Conservation (phyloP, 1,284 basidiomycete species). For the Trichosporon asahii region DNA sequence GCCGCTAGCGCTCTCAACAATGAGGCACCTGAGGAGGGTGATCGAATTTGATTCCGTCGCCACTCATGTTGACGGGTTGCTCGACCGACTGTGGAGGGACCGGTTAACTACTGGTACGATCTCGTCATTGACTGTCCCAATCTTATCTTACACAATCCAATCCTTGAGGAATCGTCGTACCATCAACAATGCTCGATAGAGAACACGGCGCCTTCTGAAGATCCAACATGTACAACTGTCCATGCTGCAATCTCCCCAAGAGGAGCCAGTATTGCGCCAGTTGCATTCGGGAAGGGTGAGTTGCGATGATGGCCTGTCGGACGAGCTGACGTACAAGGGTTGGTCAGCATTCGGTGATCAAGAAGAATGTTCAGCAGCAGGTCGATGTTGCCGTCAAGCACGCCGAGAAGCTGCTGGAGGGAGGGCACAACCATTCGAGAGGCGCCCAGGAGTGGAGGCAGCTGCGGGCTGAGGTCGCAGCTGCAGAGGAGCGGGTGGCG, state of each 20-base stretch:
- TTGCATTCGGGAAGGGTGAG: slow-evolving; percentile 40
- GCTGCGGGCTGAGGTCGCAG: slow-evolving; percentile 37
- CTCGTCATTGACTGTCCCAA: background rate
- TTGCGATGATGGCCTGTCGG: background rate
- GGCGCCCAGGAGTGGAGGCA: slow-evolving; percentile 30
- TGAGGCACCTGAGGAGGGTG: background rate
- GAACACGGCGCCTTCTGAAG: background rate
- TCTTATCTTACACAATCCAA: slow-evolving; percentile 10
- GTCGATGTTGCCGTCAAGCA: slow-evolving; percentile 19
- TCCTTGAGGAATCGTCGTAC: background rate
- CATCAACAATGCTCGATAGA: background rate
- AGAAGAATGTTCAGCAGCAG: slow-evolving; percentile 19
- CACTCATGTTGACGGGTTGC: slow-evolving; percentile 3
- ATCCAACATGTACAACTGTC: slow-evolving; percentile 21
- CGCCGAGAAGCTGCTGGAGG: slow-evolving; percentile 20
- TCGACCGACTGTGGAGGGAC: background rate
- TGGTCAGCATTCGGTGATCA: slow-evolving; percentile 18
- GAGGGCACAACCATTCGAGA: slow-evolving; percentile 9
- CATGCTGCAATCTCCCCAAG: slow-evolving; percentile 32
- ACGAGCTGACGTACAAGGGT: slow-evolving; percentile 19
- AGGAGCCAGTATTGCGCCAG: slow-evolving; percentile 31
- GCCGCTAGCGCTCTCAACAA: background rate
- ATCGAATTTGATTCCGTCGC: slow-evolving; percentile 15
- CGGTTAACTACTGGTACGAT: background rate
- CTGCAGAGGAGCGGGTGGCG: slow-evolving; percentile 25